These are phyloP conservation scores for Pyrenula massariospora DNA, from an alignment of 495 filamentous ascomycete species.

Conservation along the genomic window DNA sequence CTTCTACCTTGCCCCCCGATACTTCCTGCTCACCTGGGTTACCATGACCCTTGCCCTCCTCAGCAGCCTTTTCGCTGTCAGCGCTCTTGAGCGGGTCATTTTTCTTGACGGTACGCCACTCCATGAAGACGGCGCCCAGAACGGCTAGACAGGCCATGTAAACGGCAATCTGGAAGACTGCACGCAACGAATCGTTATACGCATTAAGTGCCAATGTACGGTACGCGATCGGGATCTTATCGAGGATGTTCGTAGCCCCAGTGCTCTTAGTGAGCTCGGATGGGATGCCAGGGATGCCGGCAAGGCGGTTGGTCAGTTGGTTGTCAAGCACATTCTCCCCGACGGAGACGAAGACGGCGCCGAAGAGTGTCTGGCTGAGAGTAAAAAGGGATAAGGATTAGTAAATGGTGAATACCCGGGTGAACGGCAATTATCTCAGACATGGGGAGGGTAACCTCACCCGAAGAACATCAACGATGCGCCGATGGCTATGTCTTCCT, in stretches of 20 bases:
- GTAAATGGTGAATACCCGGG: too few species aligned
- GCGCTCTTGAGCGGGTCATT: not conserved
- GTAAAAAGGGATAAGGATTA: too few species aligned
- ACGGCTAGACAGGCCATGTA: constrained; percentile 39
- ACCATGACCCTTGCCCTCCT: constrained; percentile 1
- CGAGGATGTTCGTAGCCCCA: constrained; percentile 41
- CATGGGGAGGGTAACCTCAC: constrained; percentile 35
- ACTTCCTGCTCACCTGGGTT: constrained; percentile 1
- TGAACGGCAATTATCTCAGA: constrained; percentile 55
- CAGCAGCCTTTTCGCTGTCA: not conserved
- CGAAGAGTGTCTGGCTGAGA: constrained; percentile 55
- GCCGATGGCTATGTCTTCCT: constrained; percentile 18
- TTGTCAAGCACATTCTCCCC: constrained; percentile 48
- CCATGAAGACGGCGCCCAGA: constrained; percentile 41
- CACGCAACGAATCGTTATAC: constrained; percentile 46
- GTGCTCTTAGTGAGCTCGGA: constrained; percentile 34
- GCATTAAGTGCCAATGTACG: constrained; percentile 26
- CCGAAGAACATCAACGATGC: too few species aligned
- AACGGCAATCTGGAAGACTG: constrained; percentile 40
- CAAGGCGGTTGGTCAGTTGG: constrained; percentile 28
- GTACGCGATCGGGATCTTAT: constrained; percentile 29
- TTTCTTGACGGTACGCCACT: constrained; percentile 51
- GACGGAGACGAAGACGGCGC: constrained; percentile 51
- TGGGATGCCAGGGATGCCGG: too few species aligned
- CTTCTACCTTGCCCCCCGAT: constrained; percentile 7